Conservation (phyloP, 768 basidiomycete species). For the Pleurotus platypus region DNA sequence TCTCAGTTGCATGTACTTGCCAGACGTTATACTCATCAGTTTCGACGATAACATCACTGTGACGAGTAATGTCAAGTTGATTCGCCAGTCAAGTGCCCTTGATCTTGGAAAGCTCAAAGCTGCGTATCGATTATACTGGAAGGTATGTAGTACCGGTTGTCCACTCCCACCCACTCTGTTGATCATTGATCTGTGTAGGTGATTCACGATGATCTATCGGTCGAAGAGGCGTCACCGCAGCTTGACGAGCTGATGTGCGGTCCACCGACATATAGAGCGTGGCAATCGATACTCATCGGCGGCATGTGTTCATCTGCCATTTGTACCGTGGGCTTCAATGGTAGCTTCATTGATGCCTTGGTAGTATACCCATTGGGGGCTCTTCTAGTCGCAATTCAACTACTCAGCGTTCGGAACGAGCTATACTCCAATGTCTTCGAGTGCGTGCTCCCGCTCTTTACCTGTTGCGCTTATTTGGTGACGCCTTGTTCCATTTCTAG, state of each 20-base stretch:
- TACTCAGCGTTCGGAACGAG: slow-evolving; percentile 69
- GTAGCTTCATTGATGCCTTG: slow-evolving; percentile 75
- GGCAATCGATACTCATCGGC: slow-evolving; percentile 66
- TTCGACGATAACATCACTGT: slow-evolving; percentile 81
- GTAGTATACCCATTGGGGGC: slow-evolving; percentile 73
- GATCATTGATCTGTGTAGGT: slow-evolving; percentile 38
- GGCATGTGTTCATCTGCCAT: slow-evolving; percentile 77
- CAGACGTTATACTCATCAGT: slow-evolving; percentile 73
- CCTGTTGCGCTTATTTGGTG: background rate
- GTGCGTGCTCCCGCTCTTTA: slow-evolving; percentile 26
- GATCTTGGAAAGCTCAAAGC: slow-evolving; percentile 76
- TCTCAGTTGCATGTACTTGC: slow-evolving; percentile 68
- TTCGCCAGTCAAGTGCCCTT: slow-evolving; percentile 65
- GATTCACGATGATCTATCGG: slow-evolving; percentile 78
- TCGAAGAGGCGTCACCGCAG: slow-evolving; percentile 64
- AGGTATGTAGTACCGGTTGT: slow-evolving; percentile 31
- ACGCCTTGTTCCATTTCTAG: slow-evolving; percentile 32
- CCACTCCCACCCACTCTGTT: background rate
- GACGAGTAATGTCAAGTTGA: slow-evolving; percentile 78
- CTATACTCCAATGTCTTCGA: slow-evolving; percentile 81
- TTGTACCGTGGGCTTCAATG: slow-evolving; percentile 67
- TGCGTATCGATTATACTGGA: slow-evolving; percentile 73
- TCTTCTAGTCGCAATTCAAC: slow-evolving; percentile 69
- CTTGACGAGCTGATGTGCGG: slow-evolving; percentile 75
- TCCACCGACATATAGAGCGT: slow-evolving; percentile 55